A percentile compares a stretch with the other conserved stretches of the same genome.
These are phyloP conservation scores for Magnaporthiopsis incrustans DNA, from an alignment of 2,329 filamentous ascomycete genomes.

Conservation along the genomic window DNA sequence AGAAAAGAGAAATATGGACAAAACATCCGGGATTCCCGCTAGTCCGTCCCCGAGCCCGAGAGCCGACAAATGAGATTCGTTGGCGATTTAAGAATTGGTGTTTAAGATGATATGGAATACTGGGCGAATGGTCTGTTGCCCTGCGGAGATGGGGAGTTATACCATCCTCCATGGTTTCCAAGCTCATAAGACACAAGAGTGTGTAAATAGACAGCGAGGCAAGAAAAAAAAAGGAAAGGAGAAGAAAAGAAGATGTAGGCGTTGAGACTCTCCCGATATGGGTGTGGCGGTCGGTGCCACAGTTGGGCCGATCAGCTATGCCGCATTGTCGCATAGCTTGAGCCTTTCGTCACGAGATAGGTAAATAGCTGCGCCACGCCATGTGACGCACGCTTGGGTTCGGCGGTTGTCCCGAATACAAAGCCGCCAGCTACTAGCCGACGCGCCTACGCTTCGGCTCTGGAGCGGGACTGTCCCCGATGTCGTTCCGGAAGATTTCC, in stretches of 20 bases:
- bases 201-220: background rate
- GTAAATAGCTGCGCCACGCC: too few relatives aligned
- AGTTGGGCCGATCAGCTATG: background rate
- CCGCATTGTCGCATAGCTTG: background rate
- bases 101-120: background rate
- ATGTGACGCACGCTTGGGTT: background rate
- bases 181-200: background rate
- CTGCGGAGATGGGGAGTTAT: background rate
- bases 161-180: background rate
- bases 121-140: background rate
- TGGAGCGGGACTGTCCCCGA: constrained; percentile 18
- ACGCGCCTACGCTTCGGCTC: constrained; percentile 31
- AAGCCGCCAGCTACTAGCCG: constrained; percentile 13
- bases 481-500: constrained; percentile 13
- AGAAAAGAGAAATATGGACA: background rate
- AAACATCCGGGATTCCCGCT: background rate
- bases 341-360: background rate
- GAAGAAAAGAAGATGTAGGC: background rate
- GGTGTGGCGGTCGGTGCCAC: background rate
- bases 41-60: background rate
- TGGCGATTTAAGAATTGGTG: background rate
- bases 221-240: background rate
- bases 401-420: background rate
- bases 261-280: too few relatives aligned
- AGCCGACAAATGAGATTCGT: background rate